phyloP scores from a whole-genome alignment of 2,329 filamentous ascomycete species.

The Botrytis hyacinthi region DNA sequence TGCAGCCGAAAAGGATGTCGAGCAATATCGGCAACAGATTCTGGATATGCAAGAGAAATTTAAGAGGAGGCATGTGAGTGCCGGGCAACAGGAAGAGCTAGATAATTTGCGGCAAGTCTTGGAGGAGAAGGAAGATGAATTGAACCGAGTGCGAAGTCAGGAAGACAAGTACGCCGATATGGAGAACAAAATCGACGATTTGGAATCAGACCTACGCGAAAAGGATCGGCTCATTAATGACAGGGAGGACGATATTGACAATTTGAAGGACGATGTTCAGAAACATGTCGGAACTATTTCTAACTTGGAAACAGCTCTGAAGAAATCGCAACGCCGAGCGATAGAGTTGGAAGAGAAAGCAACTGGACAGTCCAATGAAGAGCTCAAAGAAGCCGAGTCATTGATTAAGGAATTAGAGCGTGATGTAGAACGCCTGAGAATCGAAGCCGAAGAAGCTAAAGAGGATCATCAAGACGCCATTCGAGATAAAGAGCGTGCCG shows the following conservation, averaged over 20 bases:
- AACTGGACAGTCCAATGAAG: slow-evolving; percentile 46
- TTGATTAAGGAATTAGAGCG: slow-evolving; percentile 59
- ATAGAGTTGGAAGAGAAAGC: slow-evolving; percentile 58
- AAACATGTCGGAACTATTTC: slow-evolving; percentile 53
- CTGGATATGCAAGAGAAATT: slow-evolving; percentile 78
- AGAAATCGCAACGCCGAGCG: slow-evolving; percentile 51
- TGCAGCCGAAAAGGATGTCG: slow-evolving; percentile 81
- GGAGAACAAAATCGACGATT: slow-evolving; percentile 70
- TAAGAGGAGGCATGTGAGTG: slow-evolving; percentile 71
- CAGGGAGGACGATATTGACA: slow-evolving; percentile 71
- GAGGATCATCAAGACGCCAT: slow-evolving; percentile 54
- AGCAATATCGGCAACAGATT: slow-evolving; percentile 78
- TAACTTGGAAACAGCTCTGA: slow-evolving; percentile 58
- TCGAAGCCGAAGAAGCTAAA: slow-evolving; percentile 54
- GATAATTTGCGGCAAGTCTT: slow-evolving; percentile 56
- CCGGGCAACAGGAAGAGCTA: slow-evolving; percentile 62
- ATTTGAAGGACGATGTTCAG: slow-evolving; percentile 55
- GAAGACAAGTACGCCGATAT: slow-evolving; percentile 63
- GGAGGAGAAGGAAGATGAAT: slow-evolving; percentile 52
- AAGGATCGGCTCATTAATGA: slow-evolving; percentile 73
- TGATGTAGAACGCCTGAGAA: slow-evolving; percentile 52
- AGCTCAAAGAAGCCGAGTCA: slow-evolving; percentile 37
- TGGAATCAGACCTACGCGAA: slow-evolving; percentile 72
- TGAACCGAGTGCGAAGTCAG: slow-evolving; percentile 54
- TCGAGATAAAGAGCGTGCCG: slow-evolving; percentile 55